Percentiles rank a stretch among this genome's conserved stretches.
phyloP scores from a whole-genome alignment of 306 rosid species.

The Glycine latifolia region DNA sequence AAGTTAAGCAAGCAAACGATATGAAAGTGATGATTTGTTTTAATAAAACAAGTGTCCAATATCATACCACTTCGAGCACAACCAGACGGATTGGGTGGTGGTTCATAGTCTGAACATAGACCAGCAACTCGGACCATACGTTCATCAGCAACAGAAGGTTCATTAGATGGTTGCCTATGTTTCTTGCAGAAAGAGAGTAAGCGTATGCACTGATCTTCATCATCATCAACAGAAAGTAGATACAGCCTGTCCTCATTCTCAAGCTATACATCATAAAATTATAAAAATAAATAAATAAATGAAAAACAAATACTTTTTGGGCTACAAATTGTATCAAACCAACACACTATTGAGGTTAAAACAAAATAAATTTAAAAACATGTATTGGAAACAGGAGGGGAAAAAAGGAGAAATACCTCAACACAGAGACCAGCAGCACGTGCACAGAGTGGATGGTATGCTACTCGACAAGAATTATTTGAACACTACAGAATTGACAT shows the following conservation, averaged over 20 bases:
- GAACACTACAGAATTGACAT: constrained; percentile 74
- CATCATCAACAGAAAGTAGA: constrained; percentile 91
- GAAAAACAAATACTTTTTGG: constrained; percentile 17
- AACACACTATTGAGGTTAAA: constrained; percentile 33
- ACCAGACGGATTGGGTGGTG: constrained; percentile 89
- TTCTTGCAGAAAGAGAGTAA: constrained; percentile 95
- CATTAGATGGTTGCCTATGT: constrained; percentile 94
- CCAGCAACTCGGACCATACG: constrained; percentile 64
- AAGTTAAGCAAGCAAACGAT: constrained; percentile 36
- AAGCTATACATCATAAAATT: constrained; percentile 61
- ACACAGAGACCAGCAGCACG: constrained; percentile 99
- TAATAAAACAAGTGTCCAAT: constrained; percentile 36
- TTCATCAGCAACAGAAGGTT: constrained; percentile 77
- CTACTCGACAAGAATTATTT: constrained; percentile 88
- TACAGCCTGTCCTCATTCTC: constrained; percentile 97
- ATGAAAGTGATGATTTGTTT: constrained; percentile 7
- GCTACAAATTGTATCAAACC: constrained; percentile 30
- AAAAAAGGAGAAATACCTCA: constrained; percentile 67
- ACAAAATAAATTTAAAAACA: constrained; percentile 31
- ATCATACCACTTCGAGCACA: constrained; percentile 95
- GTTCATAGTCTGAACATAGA: constrained; percentile 83
- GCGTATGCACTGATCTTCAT: constrained; percentile 96
- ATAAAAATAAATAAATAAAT: constrained; percentile 38
- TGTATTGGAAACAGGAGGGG: not conserved
- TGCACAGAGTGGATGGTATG: constrained; percentile 99